A percentile compares a stretch with the other conserved stretches of the same genome.
These are phyloP conservation scores for Erysimum cheiri DNA, from an alignment of 441 rosid genomes.

Conservation along the genomic window DNA sequence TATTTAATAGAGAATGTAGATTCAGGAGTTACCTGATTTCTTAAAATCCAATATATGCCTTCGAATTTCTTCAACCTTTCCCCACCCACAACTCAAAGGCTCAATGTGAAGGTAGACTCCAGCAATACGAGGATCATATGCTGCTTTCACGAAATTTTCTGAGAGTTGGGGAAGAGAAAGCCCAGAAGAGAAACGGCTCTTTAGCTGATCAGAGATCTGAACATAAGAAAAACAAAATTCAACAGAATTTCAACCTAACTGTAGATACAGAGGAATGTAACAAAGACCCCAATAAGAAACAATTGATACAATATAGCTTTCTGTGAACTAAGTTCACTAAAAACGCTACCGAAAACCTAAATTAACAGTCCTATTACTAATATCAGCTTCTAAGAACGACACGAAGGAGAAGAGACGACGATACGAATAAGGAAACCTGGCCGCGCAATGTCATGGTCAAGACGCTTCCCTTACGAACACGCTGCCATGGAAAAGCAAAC, in stretches of 20 bases:
- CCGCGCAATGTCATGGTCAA: slow-evolving; percentile 86
- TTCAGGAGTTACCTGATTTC: slow-evolving; percentile 71
- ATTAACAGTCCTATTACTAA: not conserved
- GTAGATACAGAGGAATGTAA: not conserved
- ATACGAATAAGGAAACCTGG: slow-evolving; percentile 58
- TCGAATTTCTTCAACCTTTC: slow-evolving; percentile 88
- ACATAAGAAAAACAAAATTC: slow-evolving; percentile 35
- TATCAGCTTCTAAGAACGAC: not conserved
- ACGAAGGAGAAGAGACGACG: slow-evolving; percentile 16
- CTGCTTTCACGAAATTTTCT: slow-evolving; percentile 88
- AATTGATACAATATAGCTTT: not conserved
- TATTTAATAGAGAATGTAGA: slow-evolving; percentile 3
- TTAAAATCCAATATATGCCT: slow-evolving; percentile 84
- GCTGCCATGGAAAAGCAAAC: slow-evolving; percentile 86
- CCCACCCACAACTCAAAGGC: slow-evolving; percentile 91
- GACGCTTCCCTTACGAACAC: slow-evolving; percentile 87
- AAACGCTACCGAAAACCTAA: not conserved
- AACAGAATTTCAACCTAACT: slow-evolving; percentile 20
- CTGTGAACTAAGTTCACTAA: slow-evolving; percentile 1
- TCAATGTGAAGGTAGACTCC: slow-evolving; percentile 93
- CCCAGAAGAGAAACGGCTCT: slow-evolving; percentile 88
- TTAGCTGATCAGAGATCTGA: slow-evolving; percentile 95
- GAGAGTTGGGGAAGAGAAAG: slow-evolving; percentile 88
- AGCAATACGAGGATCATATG: slow-evolving; percentile 89
- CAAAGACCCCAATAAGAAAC: not conserved